Evolutionary conservation across 441 rosid species (phyloP).

Genomic region (Populus trichocarpa): DNA sequence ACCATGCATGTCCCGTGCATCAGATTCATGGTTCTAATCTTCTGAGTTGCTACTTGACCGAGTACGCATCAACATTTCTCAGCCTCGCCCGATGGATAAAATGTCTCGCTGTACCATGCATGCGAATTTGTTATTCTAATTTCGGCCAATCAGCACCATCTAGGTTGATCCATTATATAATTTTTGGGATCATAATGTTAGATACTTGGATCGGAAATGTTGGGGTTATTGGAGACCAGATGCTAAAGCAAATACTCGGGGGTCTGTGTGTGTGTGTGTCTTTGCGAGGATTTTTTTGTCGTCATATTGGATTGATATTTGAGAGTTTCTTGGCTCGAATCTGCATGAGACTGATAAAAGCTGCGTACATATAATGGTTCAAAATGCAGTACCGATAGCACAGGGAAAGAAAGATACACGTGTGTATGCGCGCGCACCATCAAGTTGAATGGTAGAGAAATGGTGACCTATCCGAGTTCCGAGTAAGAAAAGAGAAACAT

Average conservation of each 20-base stretch:
- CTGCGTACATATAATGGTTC: not conserved
- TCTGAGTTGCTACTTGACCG: not conserved
- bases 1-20: not conserved
- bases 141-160: not conserved
- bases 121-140: not conserved
- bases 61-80: not conserved
- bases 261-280: not conserved
- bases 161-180: not conserved
- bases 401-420: not conserved
- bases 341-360: not conserved
- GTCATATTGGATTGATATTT: not conserved
- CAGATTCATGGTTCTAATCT: not conserved
- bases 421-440: not conserved
- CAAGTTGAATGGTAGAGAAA: not conserved
- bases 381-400: not conserved
- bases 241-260: not conserved
- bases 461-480: not conserved
- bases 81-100: not conserved
- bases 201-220: not conserved
- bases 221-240: not conserved
- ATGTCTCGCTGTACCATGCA: not conserved
- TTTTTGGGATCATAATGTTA: not conserved
- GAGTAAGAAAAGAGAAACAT: not conserved
- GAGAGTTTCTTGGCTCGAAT: not conserved
- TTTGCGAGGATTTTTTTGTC: not conserved